Evolutionary conservation across 176 grass and related monocot species (phyloP), one percentile per base, ranked within the genome.

Genomic region (Cenchrus purpureus): DNA sequence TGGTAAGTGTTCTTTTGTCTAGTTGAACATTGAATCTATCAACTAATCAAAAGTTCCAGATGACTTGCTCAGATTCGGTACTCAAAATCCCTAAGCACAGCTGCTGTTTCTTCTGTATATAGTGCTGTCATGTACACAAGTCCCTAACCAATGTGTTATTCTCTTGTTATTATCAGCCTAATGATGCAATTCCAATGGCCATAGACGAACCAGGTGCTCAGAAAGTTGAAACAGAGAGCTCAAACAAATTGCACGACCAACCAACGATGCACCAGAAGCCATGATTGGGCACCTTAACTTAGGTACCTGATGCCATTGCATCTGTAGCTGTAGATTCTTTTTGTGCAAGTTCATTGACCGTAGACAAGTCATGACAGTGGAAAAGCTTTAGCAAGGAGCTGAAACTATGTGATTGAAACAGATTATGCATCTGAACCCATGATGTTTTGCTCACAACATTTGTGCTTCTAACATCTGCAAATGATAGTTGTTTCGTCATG

Each of bases 241-340:
- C 88, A 66, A 90, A 79, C 76, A 90, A 89, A 77, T 46, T 79
- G 62, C 67, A 70, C 2, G 93, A 89, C 15, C 83, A 79, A 49
- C 53, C 77, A 4, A 50, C 42, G 54, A 74, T 59, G 25, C 59
- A 79, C 62, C 83, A 86, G 65, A 95, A 88, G 73, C 55, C 82
- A 55, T 92, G 86, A 86, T 62, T 6, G 0, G 0, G 31, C 52
- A 64, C 12, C 32, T 37, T 87, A n/a, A 82, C 32, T 48, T 86
- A 66, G 79, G 79, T 70, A 74, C 65, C 12, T 65, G 57, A 49
- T 88, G 45, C 61, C 65, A 53, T 88, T 20, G 40, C 64, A 71
- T 85, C 71, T 85, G 45, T 85, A 81, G 8, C 45, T 29, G 19
- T 65, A 56, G 65, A 84, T 65, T 86, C 50, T 72, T 59, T 74